These are phyloP conservation scores for Phytopythium oedochilum DNA, from an alignment of 352 stramenopile species.

Conservation along the genomic window DNA sequence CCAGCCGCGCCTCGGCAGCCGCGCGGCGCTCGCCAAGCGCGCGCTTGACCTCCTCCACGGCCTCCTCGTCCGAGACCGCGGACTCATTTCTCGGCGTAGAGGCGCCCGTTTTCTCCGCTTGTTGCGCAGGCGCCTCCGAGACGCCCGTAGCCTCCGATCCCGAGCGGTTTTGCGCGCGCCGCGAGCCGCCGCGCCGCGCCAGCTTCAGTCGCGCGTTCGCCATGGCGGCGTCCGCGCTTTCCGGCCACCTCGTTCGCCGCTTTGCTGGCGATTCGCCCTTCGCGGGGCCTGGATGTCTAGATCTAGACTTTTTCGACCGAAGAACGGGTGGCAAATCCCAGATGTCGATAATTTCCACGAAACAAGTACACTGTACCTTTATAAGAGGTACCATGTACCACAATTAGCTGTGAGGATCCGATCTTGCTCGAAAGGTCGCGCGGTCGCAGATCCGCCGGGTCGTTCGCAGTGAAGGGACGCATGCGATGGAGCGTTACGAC, in stretches of 20 bases:
- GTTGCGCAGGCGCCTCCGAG: constrained; percentile 22
- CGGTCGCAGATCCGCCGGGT: too few species aligned
- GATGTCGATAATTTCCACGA: too few species aligned
- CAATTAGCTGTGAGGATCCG: neutral
- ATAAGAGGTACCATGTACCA: too few species aligned
- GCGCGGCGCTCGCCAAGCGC: constrained; percentile 38
- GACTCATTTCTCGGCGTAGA: constrained; percentile 15
- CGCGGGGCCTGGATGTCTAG: neutral
- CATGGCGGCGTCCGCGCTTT: constrained; percentile 14
- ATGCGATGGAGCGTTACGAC: neutral
- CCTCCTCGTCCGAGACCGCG: constrained; percentile 5
- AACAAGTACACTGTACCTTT: too few species aligned
- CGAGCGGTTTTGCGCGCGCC: constrained; percentile 16
- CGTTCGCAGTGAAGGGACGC: neutral
- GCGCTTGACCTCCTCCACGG: constrained; percentile 17
- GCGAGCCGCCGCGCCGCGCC: constrained; percentile 28
- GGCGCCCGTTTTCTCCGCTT: constrained; percentile 6
- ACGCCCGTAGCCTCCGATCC: constrained; percentile 5
- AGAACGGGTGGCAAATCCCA: too few species aligned
- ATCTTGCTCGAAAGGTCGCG: neutral
- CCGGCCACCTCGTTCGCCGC: neutral
- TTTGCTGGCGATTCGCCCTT: neutral
- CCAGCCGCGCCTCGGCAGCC: constrained; percentile 31
- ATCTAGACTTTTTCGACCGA: neutral
- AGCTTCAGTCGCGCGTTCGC: constrained; percentile 74